Base-by-base conservation (phyloP, 2,329 filamentous ascomycete species). In the Paraphoma sp. region DNA sequence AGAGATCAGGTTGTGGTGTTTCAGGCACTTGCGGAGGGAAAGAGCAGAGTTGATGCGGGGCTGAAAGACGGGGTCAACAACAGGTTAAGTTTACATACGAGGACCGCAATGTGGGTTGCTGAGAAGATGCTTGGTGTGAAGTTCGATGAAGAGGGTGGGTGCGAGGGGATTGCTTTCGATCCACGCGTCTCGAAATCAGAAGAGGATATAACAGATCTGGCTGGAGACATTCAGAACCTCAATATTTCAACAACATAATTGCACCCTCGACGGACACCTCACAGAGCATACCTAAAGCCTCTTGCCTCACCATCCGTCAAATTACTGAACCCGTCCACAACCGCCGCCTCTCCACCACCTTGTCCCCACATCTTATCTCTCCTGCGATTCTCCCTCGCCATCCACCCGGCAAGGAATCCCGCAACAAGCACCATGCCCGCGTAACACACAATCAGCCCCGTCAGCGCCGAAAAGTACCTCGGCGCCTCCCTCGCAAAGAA, bases 1-100 rank as follows among this genome's bases (percentile, higher is more conserved):
- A 75, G 83, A 43, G 86, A 88, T 69, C 86, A 88, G 63, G 61
- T 88, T 28, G 82, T 87, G 1, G 78, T 88, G 0, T 88, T 86
- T 54, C 84, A 87, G 65, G 83, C 83, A 14, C 70, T 88, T 17
- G 83, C 83, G 4, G 62, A 73, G 8, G 82, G 82, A 0, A 64
- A 30, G 38, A 79, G 77, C 57, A 45, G 48, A 0, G 74, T 82
- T 0, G 69, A 68, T 59, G 69, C 66, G n/a, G 67, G 71, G 2
- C 59, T 23, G 56, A 63, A 42, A 14, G 8, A 3, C 11, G 14
- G 56, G 23, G 64, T 70, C 10, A 62, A 58, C 6, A 56, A 53
- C 73, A 38, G 65, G 53, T 62, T 73, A 29, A 81, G 78, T 68
- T 56, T 83, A 47, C 81, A 83, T 73, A 70, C 79, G 0, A 62